These are phyloP conservation scores for Tolypocladium album DNA, from an alignment of 2,329 filamentous ascomycete genomes.

Conservation along the genomic window DNA sequence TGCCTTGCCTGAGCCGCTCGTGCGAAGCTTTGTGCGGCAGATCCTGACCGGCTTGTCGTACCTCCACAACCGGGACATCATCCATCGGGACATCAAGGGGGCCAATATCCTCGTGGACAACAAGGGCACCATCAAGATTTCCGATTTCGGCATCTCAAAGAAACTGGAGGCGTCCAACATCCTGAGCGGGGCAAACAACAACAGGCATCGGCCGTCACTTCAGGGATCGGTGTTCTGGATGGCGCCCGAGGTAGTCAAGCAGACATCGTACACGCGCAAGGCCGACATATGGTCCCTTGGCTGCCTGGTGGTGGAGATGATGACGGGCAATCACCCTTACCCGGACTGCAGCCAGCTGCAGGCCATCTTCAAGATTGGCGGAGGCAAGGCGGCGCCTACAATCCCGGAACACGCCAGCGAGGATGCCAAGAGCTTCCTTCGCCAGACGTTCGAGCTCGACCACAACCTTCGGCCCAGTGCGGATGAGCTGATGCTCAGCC, in stretches of 20 bases:
- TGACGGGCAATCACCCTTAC: conserved; percentile 92
- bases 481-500: conserved; percentile 76
- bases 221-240: conserved; percentile 99
- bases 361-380: conserved; percentile 97
- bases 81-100: conserved; percentile 97
- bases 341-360: conserved; percentile 95
- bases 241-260: conserved; percentile 96
- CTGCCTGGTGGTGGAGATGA: conserved; percentile 97
- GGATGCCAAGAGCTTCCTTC: conserved; percentile 75
- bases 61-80: conserved; percentile 88
- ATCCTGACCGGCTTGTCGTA: conserved; percentile 90
- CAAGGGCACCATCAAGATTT: conserved; percentile 98
- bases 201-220: conserved; percentile 64
- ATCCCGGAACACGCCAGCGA: conserved; percentile 78
- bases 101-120: conserved; percentile 98
- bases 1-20: conserved; percentile 82
- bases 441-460: conserved; percentile 89
- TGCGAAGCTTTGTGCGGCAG: conserved; percentile 93
- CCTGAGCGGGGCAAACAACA: conserved; percentile 56
- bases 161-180: conserved; percentile 89
- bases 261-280: conserved; percentile 95
- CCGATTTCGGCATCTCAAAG: conserved; percentile 97
- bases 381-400: conserved; percentile 74
- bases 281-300: conserved; percentile 98
- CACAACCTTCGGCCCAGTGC: conserved; percentile 86